phyloP scores from a whole-genome alignment of 2,329 filamentous ascomycete genomes.

The Pseudohalonectria lignicola region DNA sequence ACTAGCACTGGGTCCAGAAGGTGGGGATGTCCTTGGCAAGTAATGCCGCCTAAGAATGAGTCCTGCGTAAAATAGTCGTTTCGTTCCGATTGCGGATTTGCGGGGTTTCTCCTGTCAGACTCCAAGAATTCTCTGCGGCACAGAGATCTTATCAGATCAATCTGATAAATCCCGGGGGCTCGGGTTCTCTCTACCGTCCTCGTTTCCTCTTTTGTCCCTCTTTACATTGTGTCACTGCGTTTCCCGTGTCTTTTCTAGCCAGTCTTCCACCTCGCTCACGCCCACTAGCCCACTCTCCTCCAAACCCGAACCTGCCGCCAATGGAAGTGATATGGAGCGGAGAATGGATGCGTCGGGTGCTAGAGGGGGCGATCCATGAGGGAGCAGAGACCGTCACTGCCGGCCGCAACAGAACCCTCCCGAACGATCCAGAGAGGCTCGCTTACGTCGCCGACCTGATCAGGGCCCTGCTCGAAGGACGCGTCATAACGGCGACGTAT shows the following conservation, averaged over 20 bases:
- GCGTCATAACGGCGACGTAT: slow-evolving; percentile 19
- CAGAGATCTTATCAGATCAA: not conserved
- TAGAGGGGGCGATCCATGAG: not conserved
- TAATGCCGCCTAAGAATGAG: no score
- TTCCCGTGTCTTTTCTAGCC: no score
- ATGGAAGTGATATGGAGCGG: not conserved
- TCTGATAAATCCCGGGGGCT: not conserved
- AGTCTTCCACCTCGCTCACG: no score
- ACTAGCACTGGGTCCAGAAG: no score
- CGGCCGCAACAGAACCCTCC: not conserved
- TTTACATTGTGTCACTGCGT: no score
- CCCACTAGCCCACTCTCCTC: no score
- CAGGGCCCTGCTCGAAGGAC: slow-evolving; percentile 10
- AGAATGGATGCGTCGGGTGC: not conserved
- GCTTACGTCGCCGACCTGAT: slow-evolving; percentile 2
- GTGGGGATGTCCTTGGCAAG: no score
- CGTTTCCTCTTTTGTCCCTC: not conserved
- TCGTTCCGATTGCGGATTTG: no score
- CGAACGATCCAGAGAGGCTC: not conserved
- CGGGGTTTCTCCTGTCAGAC: no score
- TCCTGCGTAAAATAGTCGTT: no score
- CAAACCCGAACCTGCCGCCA: no score
- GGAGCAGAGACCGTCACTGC: not conserved
- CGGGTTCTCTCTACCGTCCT: not conserved
- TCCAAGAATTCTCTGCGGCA: no score